Conservation (phyloP, 257 asterid genomes). For the Solanum pimpinellifolium region DNA sequence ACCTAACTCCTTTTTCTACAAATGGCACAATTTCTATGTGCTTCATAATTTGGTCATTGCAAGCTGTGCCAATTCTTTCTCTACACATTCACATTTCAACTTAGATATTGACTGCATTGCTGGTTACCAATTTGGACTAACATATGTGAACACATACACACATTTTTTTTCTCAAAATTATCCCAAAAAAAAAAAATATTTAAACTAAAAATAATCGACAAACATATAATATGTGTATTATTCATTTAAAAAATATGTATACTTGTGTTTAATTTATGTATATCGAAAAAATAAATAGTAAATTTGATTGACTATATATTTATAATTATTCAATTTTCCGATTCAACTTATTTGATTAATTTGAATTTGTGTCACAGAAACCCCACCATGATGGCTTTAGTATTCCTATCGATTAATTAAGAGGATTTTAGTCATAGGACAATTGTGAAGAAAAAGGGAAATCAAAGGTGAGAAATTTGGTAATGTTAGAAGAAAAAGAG, state of each 20-base stretch:
- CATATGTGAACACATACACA: not conserved
- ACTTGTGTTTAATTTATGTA: not conserved
- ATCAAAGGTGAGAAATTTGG: not conserved
- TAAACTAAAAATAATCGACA: not conserved
- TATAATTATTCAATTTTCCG: not conserved
- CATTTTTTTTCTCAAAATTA: not conserved
- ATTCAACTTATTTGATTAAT: not conserved
- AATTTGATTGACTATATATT: not conserved
- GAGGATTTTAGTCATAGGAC: not conserved
- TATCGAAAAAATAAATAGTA: not conserved
- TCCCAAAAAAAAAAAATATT: not conserved
- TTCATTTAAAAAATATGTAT: not conserved
- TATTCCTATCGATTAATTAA: not conserved
- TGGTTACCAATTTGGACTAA: not conserved
- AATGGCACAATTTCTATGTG: not conserved
- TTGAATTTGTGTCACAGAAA: not conserved
- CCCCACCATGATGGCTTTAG: too few relatives aligned
- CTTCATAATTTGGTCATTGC: not conserved
- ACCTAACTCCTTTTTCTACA: too few relatives aligned
- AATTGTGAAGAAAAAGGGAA: not conserved
- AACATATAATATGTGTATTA: not conserved
- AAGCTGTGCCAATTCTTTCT: not conserved
- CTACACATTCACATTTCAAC: not conserved
- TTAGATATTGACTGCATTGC: not conserved
- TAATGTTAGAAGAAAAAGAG: not conserved